A percentile compares a stretch with the other conserved stretches of the same genome.
phyloP scores from a whole-genome alignment of 306 rosid species.

The Bauhinia variegata region DNA sequence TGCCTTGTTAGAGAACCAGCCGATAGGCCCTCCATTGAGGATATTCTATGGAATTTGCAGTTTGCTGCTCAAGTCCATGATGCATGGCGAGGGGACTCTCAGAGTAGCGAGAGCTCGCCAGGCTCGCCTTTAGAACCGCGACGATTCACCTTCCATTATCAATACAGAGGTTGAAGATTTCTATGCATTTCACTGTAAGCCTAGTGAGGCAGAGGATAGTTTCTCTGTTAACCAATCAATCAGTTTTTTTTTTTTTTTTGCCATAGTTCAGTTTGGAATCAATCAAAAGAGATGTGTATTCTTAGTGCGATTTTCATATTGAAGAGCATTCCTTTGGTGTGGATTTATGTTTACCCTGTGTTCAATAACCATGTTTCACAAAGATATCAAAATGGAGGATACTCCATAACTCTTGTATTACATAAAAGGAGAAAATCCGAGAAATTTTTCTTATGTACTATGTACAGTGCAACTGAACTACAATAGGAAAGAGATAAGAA shows the following conservation, averaged over 20 bases:
- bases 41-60: conserved; percentile 95
- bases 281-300: no score
- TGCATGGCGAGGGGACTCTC: conserved; percentile 82
- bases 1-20: conserved; percentile 58
- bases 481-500: no score
- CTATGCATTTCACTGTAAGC: conserved; percentile 25
- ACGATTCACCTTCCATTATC: conserved; percentile 38
- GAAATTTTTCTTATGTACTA: neutral
- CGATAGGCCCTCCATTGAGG: conserved; percentile 87
- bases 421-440: neutral
- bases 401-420: neutral
- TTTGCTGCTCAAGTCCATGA: conserved; percentile 96
- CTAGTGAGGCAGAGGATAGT: neutral
- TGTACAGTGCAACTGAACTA: neutral
- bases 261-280: no score
- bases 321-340: neutral
- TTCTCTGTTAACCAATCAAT: neutral
- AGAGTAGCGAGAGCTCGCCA: conserved; percentile 72
- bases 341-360: neutral
- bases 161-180: conserved; percentile 12
- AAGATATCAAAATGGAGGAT: neutral
- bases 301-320: no score
- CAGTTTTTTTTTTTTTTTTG: no score
- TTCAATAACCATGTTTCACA: neutral
- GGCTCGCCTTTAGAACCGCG: conserved; percentile 52